Base-by-base conservation (phyloP, 805 yeast species). In the Ogataea neopini region DNA sequence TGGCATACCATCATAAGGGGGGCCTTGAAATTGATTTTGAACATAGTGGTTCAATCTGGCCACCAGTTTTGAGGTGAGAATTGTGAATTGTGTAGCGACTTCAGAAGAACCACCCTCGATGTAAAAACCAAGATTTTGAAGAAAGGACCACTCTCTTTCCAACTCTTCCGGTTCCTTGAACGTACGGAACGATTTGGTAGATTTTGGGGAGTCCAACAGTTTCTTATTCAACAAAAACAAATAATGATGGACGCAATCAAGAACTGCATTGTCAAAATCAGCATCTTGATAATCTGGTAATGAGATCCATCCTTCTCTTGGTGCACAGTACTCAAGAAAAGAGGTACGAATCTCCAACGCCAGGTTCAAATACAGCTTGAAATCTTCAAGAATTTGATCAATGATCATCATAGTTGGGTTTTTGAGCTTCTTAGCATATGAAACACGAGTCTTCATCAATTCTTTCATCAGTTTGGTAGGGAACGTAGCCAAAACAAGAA, bases 361-460 rank as follows among this genome's bases (percentile, higher is more conserved):
- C 28, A 90, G 71, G 40, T 79, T 76, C 47, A 92, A 79, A 62
- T 88, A 89, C 2, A 83, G 76, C 55, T 83, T 83, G 62, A 92
- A 86, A 63, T 89, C 96, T 39, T 81, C 90, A 51, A 92, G 79
- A 77, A 89, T 85, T 67, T 92, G 97, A 66, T 94, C 99, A 56
- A 94, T 88, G 84, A 89, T 88, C 90, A 89, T 86, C 82, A 91
- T 80, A 0, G 97, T 90, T 1, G 97, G 96, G 58, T 85, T 86
- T 44, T 77, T 80, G 40, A 92, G 68, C 59, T 85, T 86, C 63
- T 79, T 75, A 2, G 97, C 96, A 62, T 88, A 90, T 1, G 76
- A 71, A 38, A 92, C 71, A 54, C 97, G 76, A 35, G 87, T 78
- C 29, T 77, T 76, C 36, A 91, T 84, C 43, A 88, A 78, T 58